Evolutionary conservation across 2,329 filamentous ascomycete genomes (phyloP), one percentile per base, ranked within the genome.

Genomic region (Alternaria ventricosa): DNA sequence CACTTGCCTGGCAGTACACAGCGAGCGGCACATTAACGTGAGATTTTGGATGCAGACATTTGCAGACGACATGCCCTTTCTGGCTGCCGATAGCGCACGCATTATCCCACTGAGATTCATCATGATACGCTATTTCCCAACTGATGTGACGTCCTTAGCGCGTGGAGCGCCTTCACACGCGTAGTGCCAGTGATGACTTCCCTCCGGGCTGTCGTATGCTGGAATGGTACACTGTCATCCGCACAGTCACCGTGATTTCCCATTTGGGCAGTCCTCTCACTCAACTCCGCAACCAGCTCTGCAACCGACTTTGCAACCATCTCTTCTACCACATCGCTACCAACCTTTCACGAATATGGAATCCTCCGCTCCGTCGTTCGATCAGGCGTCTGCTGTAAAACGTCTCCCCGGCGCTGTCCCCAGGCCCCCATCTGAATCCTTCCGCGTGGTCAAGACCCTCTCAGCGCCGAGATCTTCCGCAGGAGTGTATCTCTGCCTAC

Each of bases 401-500:
- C 9, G 27, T n/a, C 27, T 33, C 3, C 9, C 46, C 18, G 12
- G n/a, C 5, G 7, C n/a, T 5, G 27, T 49, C 4, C 50, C 46
- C 12, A 54, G 6, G 12, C 63, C 66, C 22, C 60, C 57, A 49
- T 11, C n/a, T 15, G 55, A 60, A 8, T 47, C 62, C 3, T 69
- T 67, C 46, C 56, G 61, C 56, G 55, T 47, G 4, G 53, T 67
- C 36, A 65, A 61, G 45, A 44, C 11, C 0, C 44, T 67, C 6
- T 58, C 56, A 6, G 18, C 10, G 3, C 12, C 4, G 11, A 4
- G 3, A 1, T 49, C 28, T 12, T 13, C 13, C 13, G 15, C 30
- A 2, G 50, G n/a, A 9, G 46, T 55, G 12, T 60, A 46, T 9
- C 63, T 68, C 3, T 67, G 66, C 22, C 60, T 68, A 5, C 61